phyloP scores from a whole-genome alignment of 441 rosid genomes.

The Pelargonium myrrhifolium region DNA sequence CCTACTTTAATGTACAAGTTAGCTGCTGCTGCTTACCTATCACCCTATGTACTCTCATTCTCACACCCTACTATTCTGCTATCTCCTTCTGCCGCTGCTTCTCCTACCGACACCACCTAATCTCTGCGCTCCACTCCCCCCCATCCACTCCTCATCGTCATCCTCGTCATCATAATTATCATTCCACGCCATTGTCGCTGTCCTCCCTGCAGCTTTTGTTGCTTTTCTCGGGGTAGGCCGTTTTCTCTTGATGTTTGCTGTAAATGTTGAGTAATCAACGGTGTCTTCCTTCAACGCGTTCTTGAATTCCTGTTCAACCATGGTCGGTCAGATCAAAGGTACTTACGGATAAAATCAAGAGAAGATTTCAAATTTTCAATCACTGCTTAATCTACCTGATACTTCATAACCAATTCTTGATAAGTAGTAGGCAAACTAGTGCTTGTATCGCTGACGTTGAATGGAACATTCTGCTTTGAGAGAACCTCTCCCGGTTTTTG shows the following conservation, averaged over 20 bases:
- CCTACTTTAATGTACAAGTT: slow-evolving; percentile 44
- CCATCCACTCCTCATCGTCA: slow-evolving; percentile 40
- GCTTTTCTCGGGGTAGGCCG: slow-evolving; percentile 57
- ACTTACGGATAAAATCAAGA: background rate
- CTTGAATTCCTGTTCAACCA: slow-evolving; percentile 62
- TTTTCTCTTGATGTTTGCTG: slow-evolving; percentile 79
- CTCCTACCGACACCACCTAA: slow-evolving; percentile 29
- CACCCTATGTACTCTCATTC: slow-evolving; percentile 32
- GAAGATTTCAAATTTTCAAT: background rate
- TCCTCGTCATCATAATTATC: slow-evolving; percentile 44
- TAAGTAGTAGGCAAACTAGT: slow-evolving; percentile 50
- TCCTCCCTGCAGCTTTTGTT: slow-evolving; percentile 26
- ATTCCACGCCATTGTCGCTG: slow-evolving; percentile 14
- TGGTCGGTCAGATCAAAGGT: background rate
- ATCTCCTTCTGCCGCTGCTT: slow-evolving; percentile 35
- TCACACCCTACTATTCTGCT: slow-evolving; percentile 34
- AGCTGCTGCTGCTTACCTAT: slow-evolving; percentile 40
- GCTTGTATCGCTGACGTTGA: slow-evolving; percentile 52
- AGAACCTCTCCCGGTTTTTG: slow-evolving; percentile 69
- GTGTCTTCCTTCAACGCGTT: slow-evolving; percentile 84
- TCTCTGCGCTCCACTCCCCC: slow-evolving; percentile 43
- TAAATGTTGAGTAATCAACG: slow-evolving; percentile 61
- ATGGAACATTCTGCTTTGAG: slow-evolving; percentile 63
- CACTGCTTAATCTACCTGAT: slow-evolving; percentile 46
- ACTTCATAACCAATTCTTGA: slow-evolving; percentile 64